phyloP scores from a whole-genome alignment of 169 alveolate species.

The Eimeria necatrix region DNA sequence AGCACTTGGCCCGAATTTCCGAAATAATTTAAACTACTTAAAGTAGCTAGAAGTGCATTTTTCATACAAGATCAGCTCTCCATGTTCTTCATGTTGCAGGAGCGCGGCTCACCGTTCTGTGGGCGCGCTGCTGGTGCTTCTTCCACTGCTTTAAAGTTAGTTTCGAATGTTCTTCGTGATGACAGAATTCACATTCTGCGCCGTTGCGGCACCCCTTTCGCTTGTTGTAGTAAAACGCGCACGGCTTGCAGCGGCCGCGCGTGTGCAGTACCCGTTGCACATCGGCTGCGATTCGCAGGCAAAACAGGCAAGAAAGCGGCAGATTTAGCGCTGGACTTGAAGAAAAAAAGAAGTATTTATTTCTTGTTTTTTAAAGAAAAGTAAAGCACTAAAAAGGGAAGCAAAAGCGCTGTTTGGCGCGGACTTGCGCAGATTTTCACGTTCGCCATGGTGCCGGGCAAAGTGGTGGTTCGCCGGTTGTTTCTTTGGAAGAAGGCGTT shows the following conservation, averaged over 20 bases:
- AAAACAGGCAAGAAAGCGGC: no score
- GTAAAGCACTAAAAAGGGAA: no score
- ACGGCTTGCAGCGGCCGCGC: constrained; percentile 89
- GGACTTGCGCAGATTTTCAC: neutral
- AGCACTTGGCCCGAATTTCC: neutral
- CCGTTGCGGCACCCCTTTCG: constrained; percentile 90
- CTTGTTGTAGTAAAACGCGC: constrained; percentile 90
- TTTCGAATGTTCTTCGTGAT: constrained; percentile 88
- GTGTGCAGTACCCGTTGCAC: constrained; percentile 79
- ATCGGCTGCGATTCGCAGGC: constrained; percentile 29
- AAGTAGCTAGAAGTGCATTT: neutral
- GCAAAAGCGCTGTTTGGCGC: neutral
- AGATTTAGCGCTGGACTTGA: no score
- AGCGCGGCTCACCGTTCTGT: neutral
- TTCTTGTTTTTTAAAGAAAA: no score
- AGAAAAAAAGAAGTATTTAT: no score
- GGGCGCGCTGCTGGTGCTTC: constrained; percentile 86
- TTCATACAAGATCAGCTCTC: neutral
- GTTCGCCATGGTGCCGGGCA: constrained; percentile 22
- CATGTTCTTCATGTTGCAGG: neutral
- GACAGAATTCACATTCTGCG: constrained; percentile 87
- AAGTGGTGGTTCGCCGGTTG: constrained; percentile 20
- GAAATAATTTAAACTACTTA: neutral
- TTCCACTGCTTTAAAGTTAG: constrained; percentile 89
- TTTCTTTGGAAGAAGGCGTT: constrained; percentile 10